These are phyloP conservation scores for Pulchroboletus neoregius DNA, from an alignment of 1,284 basidiomycete genomes.

Conservation along the genomic window DNA sequence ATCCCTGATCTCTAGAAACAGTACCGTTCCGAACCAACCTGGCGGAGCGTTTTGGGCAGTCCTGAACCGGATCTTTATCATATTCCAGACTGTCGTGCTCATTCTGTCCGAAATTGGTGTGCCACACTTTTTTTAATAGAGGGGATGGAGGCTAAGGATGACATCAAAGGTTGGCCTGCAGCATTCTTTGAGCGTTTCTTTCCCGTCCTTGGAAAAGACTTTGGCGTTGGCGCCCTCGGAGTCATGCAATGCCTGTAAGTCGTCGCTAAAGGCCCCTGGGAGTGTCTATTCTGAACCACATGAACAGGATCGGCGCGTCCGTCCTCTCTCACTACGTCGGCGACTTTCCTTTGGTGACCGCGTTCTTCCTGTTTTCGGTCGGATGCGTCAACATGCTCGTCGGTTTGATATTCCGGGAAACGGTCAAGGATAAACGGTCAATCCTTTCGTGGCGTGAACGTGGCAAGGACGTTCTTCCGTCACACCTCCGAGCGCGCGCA, in stretches of 20 bases:
- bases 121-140: background rate
- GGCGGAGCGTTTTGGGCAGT: conserved; percentile 87
- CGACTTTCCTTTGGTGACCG: conserved; percentile 76
- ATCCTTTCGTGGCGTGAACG: conserved; percentile 64
- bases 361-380: conserved; percentile 82
- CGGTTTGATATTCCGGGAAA: conserved; percentile 69
- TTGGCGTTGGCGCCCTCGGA: conserved; percentile 79
- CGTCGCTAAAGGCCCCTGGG: background rate
- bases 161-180: conserved; percentile 62
- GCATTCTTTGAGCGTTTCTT: conserved; percentile 75
- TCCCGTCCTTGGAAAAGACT: conserved; percentile 80
- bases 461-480: conserved; percentile 56
- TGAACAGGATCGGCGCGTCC: conserved; percentile 56
- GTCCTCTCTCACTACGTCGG: conserved; percentile 80
- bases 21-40: conserved; percentile 81
- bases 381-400: conserved; percentile 80
- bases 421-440: conserved; percentile 58
- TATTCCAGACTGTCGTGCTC: conserved; percentile 72
- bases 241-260: conserved; percentile 76
- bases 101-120: conserved; percentile 53
- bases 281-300: background rate
- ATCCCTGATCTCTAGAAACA: conserved; percentile 42
- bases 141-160: conserved; percentile 1
- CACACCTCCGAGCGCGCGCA: conserved; percentile 22
- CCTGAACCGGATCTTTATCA: conserved; percentile 75